phyloP scores from a whole-genome alignment of 129 eudicot genomes.

The Escallonia rubra region DNA sequence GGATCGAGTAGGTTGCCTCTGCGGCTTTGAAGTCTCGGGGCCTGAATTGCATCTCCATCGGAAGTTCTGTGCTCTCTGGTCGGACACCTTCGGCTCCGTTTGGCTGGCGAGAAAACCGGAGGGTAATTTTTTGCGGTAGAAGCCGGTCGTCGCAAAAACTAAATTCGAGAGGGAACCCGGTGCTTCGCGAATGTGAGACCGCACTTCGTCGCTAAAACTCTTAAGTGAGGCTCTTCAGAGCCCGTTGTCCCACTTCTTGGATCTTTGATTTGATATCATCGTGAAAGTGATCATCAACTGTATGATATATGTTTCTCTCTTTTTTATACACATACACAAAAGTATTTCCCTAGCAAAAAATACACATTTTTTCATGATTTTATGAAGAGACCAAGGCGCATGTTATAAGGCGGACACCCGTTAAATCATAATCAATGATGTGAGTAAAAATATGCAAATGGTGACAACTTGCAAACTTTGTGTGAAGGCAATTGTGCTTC shows the following conservation, averaged over 20 bases:
- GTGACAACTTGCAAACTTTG: no score
- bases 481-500: no score
- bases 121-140: background rate
- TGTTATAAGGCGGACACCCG: no score
- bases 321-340: no score
- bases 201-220: background rate
- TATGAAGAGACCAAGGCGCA: no score
- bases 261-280: background rate
- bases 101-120: slow-evolving; percentile 15
- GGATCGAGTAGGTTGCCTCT: slow-evolving; percentile 33
- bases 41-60: slow-evolving; percentile 42
- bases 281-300: no score
- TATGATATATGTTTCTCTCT: no score
- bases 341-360: no score
- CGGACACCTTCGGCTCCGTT: background rate
- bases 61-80: background rate
- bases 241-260: background rate
- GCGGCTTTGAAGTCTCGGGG: slow-evolving; percentile 51
- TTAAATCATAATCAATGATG: no score
- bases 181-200: no score
- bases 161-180: background rate
- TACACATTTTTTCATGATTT: no score
- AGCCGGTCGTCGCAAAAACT: background rate
- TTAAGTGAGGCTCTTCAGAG: background rate
- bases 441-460: no score